Percentiles rank a stretch among this genome's conserved stretches.
Conservation (phyloP, 2,329 filamentous ascomycete genomes). For the Metarhizium guizhouense region DNA sequence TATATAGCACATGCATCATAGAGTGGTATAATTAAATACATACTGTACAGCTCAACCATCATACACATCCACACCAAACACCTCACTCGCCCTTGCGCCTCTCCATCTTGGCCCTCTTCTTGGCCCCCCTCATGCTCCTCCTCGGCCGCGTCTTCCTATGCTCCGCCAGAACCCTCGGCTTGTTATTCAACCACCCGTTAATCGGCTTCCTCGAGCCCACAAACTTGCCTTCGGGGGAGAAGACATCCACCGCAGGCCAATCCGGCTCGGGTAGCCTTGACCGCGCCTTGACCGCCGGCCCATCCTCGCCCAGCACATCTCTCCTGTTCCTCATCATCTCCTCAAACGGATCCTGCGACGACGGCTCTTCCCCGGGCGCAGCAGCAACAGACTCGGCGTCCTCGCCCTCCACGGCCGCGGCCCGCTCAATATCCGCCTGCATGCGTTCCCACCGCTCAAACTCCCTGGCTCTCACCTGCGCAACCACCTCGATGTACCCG, state of each 20-base stretch:
- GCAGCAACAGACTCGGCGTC: conserved; percentile 2
- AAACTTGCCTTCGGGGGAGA: conserved; percentile 74
- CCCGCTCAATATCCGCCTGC: conserved; percentile 13
- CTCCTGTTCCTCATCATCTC: conserved; percentile 18
- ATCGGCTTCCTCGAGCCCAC: conserved; percentile 59
- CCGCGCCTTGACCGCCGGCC: neutral
- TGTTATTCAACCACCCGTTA: conserved; percentile 59
- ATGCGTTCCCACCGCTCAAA: conserved; percentile 11
- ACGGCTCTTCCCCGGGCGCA: neutral
- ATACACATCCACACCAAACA: too few relatives aligned
- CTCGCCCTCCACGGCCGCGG: conserved; percentile 8
- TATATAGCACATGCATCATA: too few relatives aligned
- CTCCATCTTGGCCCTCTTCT: conserved; percentile 31
- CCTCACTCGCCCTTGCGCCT: conserved; percentile 13
- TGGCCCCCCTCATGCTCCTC: conserved; percentile 57
- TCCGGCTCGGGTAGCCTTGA: conserved; percentile 20
- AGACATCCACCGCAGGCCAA: conserved; percentile 75
- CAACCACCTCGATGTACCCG: conserved; percentile 84
- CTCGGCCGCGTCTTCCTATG: conserved; percentile 50
- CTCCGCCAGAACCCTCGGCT: conserved; percentile 39
- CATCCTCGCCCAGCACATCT: conserved; percentile 4
- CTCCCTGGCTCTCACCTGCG: conserved; percentile 62
- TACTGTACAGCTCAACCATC: too few relatives aligned
- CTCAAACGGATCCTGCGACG: conserved; percentile 13
- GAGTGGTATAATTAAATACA: too few relatives aligned